These are phyloP conservation scores for Erodium trifolium DNA, from an alignment of 441 rosid species.

Conservation along the genomic window DNA sequence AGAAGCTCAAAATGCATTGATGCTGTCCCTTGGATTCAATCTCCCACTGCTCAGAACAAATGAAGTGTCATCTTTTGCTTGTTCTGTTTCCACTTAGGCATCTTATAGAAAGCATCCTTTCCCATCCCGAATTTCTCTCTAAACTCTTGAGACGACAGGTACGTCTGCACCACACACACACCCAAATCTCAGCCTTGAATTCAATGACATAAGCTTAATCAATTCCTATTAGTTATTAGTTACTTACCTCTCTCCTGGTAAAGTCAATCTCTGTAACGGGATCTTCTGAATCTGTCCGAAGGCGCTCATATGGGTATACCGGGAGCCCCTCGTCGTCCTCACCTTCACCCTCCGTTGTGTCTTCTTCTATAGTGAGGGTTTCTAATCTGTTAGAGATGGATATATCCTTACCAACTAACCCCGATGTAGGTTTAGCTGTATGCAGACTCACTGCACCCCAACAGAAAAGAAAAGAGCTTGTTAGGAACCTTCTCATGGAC, in stretches of 20 bases:
- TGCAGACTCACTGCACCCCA: conserved; percentile 39
- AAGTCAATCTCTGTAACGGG: conserved; percentile 74
- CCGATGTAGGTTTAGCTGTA: conserved; percentile 38
- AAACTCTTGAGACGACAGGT: conserved; percentile 66
- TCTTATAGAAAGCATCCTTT: conserved; percentile 65
- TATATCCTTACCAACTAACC: conserved; percentile 43
- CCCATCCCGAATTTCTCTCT: conserved; percentile 89
- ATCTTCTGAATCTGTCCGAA: conserved; percentile 52
- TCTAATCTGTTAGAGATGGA: conserved; percentile 53
- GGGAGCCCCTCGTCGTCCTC: conserved; percentile 86
- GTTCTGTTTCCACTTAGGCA: conserved; percentile 99
- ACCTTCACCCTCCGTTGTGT: conserved; percentile 68
- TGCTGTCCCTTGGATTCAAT: no score
- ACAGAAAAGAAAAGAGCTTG: neutral
- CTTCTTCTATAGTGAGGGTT: conserved; percentile 79
- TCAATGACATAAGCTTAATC: neutral
- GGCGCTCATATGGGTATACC: conserved; percentile 68
- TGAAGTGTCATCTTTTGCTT: conserved; percentile 82
- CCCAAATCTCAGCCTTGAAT: conserved; percentile 17
- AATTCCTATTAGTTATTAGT: conserved; percentile 4
- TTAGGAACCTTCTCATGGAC: neutral
- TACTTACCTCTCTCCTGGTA: conserved; percentile 74
- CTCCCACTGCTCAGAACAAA: conserved; percentile 43
- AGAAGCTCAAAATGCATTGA: no score
- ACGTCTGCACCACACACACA: conserved; percentile 48